Base-by-base conservation (phyloP, 352 stramenopile genomes). In the Phytophthora hibernalis region DNA sequence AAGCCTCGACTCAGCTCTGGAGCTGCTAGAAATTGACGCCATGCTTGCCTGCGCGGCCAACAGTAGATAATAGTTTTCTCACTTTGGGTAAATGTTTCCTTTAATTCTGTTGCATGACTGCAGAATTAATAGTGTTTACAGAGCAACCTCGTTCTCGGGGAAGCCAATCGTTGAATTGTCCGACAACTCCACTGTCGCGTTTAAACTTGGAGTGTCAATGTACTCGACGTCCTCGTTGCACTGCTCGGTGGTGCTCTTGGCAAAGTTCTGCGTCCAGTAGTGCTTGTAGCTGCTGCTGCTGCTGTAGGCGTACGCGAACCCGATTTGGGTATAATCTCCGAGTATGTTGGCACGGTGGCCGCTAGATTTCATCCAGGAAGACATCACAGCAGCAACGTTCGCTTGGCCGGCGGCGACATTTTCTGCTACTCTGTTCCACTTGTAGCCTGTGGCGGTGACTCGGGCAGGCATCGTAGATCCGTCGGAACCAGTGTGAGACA, bases 221-320 rank as follows among this genome's bases (percentile, higher is more conserved):
- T 65, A 60, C 42, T 70, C 61, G 30, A 18, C 37, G 0, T 63
- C 51, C n/a, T 61, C 58, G 28, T 31, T 43, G 26, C 72, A 79
- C 2, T 15, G 21, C 54, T 80, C 72, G 15, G 45, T 61, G 10
- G 37, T 59, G 16, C 65, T 48, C 18, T 69, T 65, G 43, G 50
- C 72, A 54, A 88, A 88, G 53, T 76, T 54, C 57, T 88, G 79
- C 10, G 74, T 85, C 79, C 79, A 88, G 49, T 81, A 88, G 61
- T 76, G 48, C 35, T 72, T 72, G 60, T 78, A 83, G 10, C 38
- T 76, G 49, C 55, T 73, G 16, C 38, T 28, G 5, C 52, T 44
- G 56, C 22, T 77, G 60, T 72, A 79, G 13, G 68, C 62, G 45
- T 74, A 79, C 5, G 68, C 68, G 0, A 50, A 66, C 26, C 72